These are phyloP conservation scores for Hortaea werneckii DNA, from an alignment of 2,329 filamentous ascomycete genomes.

Conservation along the genomic window DNA sequence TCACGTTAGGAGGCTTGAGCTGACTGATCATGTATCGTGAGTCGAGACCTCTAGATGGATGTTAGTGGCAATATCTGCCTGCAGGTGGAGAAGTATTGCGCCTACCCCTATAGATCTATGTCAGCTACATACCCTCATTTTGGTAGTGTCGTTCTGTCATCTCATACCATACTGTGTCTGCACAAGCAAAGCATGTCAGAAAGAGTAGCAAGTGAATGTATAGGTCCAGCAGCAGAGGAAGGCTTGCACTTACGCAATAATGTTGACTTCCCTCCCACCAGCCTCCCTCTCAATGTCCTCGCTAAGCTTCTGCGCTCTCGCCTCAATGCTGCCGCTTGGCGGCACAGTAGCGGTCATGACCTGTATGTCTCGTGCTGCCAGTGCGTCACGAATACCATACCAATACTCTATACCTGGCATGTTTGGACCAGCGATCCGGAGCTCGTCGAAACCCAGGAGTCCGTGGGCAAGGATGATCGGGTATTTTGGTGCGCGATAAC, in stretches of 20 bases:
- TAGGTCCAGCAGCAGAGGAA: too few relatives aligned
- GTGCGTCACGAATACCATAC: constrained; percentile 52
- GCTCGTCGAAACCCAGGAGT: constrained; percentile 55
- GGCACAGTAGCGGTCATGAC: constrained; percentile 53
- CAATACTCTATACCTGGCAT: constrained; percentile 54
- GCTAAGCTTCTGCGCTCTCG: constrained; percentile 43
- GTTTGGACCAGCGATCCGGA: constrained; percentile 40
- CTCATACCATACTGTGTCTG: constrained; percentile 47
- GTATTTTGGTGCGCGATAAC: constrained; percentile 46
- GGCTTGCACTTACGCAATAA: constrained; percentile 46
- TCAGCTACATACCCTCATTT: background rate
- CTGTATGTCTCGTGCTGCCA: constrained; percentile 46
- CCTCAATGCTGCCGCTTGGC: constrained; percentile 49
- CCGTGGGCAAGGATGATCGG: constrained; percentile 55
- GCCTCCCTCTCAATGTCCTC: constrained; percentile 44
- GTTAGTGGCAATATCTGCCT: background rate
- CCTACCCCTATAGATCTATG: constrained; percentile 3
- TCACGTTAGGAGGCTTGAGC: constrained; percentile 54
- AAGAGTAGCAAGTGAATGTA: too few relatives aligned
- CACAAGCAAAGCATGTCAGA: background rate
- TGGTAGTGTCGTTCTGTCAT: background rate
- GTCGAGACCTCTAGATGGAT: constrained; percentile 47
- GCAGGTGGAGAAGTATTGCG: background rate
- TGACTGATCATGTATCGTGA: constrained; percentile 54
- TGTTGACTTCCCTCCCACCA: constrained; percentile 50